These are phyloP conservation scores for Zygosaccharomyces rouxii DNA, from an alignment of 805 yeast species.

Conservation along the genomic window DNA sequence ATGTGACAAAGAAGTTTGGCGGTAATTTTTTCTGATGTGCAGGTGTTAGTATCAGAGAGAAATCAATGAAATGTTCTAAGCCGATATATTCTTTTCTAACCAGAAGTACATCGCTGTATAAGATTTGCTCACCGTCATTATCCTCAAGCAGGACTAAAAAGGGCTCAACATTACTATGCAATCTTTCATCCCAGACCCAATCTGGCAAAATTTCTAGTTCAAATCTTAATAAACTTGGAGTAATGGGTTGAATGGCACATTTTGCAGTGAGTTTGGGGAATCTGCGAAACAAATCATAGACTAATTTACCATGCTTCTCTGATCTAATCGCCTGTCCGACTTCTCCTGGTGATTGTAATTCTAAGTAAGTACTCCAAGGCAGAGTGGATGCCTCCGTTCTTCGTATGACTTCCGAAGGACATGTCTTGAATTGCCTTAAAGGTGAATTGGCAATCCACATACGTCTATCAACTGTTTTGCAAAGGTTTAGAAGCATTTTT, in stretches of 20 bases:
- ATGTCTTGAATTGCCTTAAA: constrained; percentile 72
- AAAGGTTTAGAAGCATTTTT: constrained; percentile 52
- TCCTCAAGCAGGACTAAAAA: constrained; percentile 77
- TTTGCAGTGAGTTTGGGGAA: constrained; percentile 67
- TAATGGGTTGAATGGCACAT: constrained; percentile 70
- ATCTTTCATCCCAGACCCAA: constrained; percentile 69
- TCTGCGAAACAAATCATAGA: constrained; percentile 55
- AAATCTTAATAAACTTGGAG: constrained; percentile 60
- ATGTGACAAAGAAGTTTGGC: constrained; percentile 68
- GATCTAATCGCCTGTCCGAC: constrained; percentile 77
- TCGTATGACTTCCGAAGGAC: constrained; percentile 64
- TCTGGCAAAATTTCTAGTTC: constrained; percentile 63
- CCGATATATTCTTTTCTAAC: constrained; percentile 48
- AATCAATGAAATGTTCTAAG: constrained; percentile 55
- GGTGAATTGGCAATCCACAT: constrained; percentile 87
- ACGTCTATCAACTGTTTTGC: constrained; percentile 75
- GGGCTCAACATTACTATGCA: constrained; percentile 63
- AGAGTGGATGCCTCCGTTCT: constrained; percentile 75
- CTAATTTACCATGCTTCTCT: constrained; percentile 58
- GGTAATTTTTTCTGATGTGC: constrained; percentile 38
- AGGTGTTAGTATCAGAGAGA: constrained; percentile 45
- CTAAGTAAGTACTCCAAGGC: constrained; percentile 76
- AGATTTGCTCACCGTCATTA: constrained; percentile 69
- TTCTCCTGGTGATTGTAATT: constrained; percentile 61
- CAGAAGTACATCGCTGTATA: constrained; percentile 53